Conservation (phyloP, 1,284 basidiomycete species). For the Sporisorium scitamineum region DNA sequence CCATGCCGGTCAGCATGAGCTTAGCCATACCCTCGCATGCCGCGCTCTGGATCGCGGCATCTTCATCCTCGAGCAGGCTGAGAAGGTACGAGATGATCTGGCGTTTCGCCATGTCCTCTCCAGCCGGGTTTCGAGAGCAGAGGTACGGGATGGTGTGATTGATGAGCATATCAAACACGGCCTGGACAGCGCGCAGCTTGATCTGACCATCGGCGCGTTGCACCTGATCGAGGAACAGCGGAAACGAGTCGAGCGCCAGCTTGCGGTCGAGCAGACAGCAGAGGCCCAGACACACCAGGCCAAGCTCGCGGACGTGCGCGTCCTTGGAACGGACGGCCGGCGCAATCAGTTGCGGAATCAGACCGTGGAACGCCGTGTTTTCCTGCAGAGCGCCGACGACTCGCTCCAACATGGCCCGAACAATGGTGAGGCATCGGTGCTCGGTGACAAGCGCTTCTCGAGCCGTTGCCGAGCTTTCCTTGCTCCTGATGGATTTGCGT, state of each 20-base stretch:
- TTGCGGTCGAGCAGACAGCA: conserved; percentile 90
- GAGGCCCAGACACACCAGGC: conserved; percentile 84
- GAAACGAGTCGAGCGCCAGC: conserved; percentile 90
- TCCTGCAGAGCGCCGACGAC: conserved; percentile 81
- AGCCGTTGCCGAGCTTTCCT: conserved; percentile 19
- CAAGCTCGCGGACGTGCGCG: conserved; percentile 83
- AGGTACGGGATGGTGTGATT: conserved; percentile 86
- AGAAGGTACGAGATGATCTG: conserved; percentile 64
- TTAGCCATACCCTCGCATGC: conserved; percentile 88
- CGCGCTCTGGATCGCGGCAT: conserved; percentile 77
- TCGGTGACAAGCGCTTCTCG: conserved; percentile 54
- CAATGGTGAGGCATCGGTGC: conserved; percentile 73
- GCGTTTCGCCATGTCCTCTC: conserved; percentile 52
- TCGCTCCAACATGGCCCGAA: conserved; percentile 89
- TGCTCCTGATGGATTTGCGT: conserved; percentile 41
- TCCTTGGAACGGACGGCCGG: conserved; percentile 91
- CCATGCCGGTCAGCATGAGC: conserved; percentile 82
- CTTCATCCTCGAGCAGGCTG: conserved; percentile 77
- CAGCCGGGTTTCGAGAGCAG: conserved; percentile 69
- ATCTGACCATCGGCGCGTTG: conserved; percentile 81
- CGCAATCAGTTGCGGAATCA: conserved; percentile 88
- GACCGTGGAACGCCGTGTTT: conserved; percentile 90
- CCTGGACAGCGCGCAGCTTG: conserved; percentile 83
- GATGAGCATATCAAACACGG: conserved; percentile 90
- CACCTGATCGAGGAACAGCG: conserved; percentile 87